A percentile compares a stretch with the other conserved stretches of the same genome.
Evolutionary conservation across 176 grass and related monocot genomes (phyloP).

Genomic region (Poa pratensis): DNA sequence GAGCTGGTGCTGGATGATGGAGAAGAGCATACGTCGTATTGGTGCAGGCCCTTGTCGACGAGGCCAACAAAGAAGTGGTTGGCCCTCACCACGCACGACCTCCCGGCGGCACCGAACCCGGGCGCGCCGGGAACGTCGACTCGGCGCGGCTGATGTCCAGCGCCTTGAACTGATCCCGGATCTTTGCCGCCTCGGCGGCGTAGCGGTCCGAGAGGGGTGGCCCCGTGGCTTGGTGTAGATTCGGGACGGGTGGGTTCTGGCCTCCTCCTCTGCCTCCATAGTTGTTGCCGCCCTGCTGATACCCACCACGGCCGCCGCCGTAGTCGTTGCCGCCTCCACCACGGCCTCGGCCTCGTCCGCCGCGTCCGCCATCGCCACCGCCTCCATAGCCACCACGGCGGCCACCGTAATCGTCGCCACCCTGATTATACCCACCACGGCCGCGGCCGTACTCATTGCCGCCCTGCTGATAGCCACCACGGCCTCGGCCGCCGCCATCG

Average conservation of each 20-base stretch:
- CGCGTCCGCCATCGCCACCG: neutral
- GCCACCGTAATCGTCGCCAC: neutral
- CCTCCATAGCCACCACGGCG: neutral
- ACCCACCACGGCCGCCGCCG: neutral
- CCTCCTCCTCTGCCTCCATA: neutral
- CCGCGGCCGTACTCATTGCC: neutral
- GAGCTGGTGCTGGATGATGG: neutral
- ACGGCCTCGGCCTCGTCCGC: neutral
- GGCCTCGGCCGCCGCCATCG: neutral
- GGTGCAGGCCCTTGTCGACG: slow-evolving; percentile 55
- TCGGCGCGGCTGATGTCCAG: slow-evolving; percentile 30
- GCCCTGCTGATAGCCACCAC: neutral
- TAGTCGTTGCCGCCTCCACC: neutral
- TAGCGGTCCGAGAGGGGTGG: slow-evolving; percentile 23
- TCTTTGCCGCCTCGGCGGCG: neutral
- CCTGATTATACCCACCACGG: neutral
- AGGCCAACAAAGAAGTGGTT: slow-evolving; percentile 77
- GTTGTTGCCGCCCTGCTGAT: neutral
- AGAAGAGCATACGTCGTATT: slow-evolving; percentile 56
- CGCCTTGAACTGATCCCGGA: slow-evolving; percentile 3
- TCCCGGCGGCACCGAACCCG: slow-evolving; percentile 22
- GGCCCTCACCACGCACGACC: slow-evolving; percentile 38
- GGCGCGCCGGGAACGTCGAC: slow-evolving; percentile 51
- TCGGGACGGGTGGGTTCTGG: neutral
- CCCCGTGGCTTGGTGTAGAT: slow-evolving; percentile 37